Conservation (phyloP, 2,329 filamentous ascomycete genomes). For the Colletotrichum sp. region DNA sequence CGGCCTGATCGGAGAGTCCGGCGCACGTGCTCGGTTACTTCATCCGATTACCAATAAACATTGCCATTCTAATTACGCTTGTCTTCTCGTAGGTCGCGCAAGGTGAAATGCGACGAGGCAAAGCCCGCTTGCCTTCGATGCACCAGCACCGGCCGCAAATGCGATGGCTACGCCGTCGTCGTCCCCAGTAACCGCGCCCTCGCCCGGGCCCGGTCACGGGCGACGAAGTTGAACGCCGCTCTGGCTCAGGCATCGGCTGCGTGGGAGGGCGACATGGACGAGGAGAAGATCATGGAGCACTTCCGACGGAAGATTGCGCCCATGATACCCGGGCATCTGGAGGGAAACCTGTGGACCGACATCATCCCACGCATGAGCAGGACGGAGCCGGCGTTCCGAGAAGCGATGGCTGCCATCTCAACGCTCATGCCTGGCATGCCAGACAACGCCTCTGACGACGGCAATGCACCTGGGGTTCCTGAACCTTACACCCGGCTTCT, state of each 20-base stretch:
- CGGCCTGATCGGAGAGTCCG: neutral
- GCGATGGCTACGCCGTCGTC: conserved; percentile 54
- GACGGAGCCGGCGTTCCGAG: conserved; percentile 50
- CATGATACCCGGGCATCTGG: conserved; percentile 43
- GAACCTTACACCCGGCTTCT: neutral
- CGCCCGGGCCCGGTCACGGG: conserved; percentile 10
- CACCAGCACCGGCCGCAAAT: conserved; percentile 58
- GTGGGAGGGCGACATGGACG: conserved; percentile 16
- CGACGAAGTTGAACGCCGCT: conserved; percentile 15
- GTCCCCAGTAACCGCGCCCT: conserved; percentile 17
- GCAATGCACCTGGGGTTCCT: neutral
- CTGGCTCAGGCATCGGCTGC: conserved; percentile 7
- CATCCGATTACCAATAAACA: neutral
- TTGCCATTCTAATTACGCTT: neutral
- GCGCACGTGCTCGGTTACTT: neutral
- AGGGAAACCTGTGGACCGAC: conserved; percentile 47
- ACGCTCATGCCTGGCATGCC: conserved; percentile 29
- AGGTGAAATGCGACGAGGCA: conserved; percentile 62
- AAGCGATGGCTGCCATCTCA: conserved; percentile 56
- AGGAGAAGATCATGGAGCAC: conserved; percentile 33
- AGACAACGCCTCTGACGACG: neutral
- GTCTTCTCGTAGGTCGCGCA: conserved; percentile 46
- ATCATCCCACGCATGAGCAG: conserved; percentile 50
- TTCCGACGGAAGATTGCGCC: conserved; percentile 40
- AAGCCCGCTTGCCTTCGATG: conserved; percentile 59